A percentile compares a stretch with the other conserved stretches of the same genome.
These are phyloP conservation scores for Lachnellula hyalina DNA, from an alignment of 2,329 filamentous ascomycete genomes.

Conservation along the genomic window DNA sequence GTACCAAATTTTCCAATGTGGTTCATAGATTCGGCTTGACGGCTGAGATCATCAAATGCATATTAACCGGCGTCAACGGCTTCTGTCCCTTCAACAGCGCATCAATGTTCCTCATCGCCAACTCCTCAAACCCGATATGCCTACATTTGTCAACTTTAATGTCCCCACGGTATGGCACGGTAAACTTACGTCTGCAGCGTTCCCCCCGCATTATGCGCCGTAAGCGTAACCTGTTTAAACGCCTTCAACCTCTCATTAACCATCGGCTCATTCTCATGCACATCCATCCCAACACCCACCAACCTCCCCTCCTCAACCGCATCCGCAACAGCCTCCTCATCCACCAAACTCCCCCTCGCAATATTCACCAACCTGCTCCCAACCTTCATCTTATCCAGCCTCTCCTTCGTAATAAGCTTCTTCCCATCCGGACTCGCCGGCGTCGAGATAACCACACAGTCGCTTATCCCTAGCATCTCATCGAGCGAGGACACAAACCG, in stretches of 20 bases:
- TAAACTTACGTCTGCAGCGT: slow-evolving; percentile 51
- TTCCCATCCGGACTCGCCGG: slow-evolving; percentile 44
- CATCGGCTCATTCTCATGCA: slow-evolving; percentile 55
- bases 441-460: slow-evolving; percentile 59
- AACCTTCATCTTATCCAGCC: slow-evolving; percentile 46
- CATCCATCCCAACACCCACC: slow-evolving; percentile 54
- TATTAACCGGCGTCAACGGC: slow-evolving; percentile 29
- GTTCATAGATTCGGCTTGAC: not conserved
- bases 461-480: slow-evolving; percentile 45
- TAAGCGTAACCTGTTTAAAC: slow-evolving; percentile 42
- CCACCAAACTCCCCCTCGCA: slow-evolving; percentile 58
- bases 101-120: slow-evolving; percentile 63
- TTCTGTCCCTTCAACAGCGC: slow-evolving; percentile 42
- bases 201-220: slow-evolving; percentile 64
- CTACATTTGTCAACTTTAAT: slow-evolving; percentile 10
- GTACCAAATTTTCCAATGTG: too few species aligned
- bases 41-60: slow-evolving; percentile 18
- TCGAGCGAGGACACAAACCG: slow-evolving; percentile 47
- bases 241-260: slow-evolving; percentile 26
- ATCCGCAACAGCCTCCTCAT: slow-evolving; percentile 56
- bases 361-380: slow-evolving; percentile 61
- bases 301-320: slow-evolving; percentile 51
- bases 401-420: slow-evolving; percentile 43
- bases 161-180: too few species aligned
- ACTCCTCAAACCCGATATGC: slow-evolving; percentile 55